These are phyloP conservation scores for Cryptosporidium canis DNA, from an alignment of 169 alveolate genomes.

Conservation along the genomic window DNA sequence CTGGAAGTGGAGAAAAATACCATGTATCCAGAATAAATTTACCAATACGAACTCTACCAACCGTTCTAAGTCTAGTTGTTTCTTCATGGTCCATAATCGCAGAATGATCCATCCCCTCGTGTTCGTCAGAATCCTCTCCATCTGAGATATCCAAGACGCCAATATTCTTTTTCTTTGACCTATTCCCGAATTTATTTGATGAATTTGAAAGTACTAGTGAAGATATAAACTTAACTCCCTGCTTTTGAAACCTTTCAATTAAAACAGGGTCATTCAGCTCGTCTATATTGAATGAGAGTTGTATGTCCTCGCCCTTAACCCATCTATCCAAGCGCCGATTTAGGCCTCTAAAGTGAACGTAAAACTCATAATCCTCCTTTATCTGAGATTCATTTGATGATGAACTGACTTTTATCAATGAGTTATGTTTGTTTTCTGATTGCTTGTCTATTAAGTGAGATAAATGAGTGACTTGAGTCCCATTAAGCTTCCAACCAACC, in stretches of 20 bases:
- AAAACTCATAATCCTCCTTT: constrained; percentile 86
- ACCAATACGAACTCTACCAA: constrained; percentile 91
- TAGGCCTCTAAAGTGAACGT: constrained; percentile 87
- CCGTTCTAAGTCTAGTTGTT: constrained; percentile 93
- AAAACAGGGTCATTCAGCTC: constrained; percentile 49
- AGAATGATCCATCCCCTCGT: constrained; percentile 92
- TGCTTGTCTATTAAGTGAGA: constrained; percentile 48
- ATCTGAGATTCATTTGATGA: constrained; percentile 1
- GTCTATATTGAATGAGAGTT: constrained; percentile 59
- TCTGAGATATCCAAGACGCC: constrained; percentile 45
- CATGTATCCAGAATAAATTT: constrained; percentile 93
- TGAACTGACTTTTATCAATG: constrained; percentile 20
- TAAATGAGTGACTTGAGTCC: constrained; percentile 50
- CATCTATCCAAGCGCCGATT: constrained; percentile 90
- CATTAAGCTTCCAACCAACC: constrained; percentile 58
- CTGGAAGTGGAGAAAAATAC: constrained; percentile 99
- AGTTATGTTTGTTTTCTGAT: background rate
- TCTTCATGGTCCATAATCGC: constrained; percentile 93
- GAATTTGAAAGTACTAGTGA: constrained; percentile 10
- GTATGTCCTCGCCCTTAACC: constrained; percentile 81
- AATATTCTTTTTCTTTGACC: constrained; percentile 24
- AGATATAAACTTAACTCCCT: constrained; percentile 77
- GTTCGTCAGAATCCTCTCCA: constrained; percentile 75
- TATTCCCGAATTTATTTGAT: constrained; percentile 12
- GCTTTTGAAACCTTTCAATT: constrained; percentile 81